Conservation (phyloP, 208 protist genomes). For the Leishmania major region DNA sequence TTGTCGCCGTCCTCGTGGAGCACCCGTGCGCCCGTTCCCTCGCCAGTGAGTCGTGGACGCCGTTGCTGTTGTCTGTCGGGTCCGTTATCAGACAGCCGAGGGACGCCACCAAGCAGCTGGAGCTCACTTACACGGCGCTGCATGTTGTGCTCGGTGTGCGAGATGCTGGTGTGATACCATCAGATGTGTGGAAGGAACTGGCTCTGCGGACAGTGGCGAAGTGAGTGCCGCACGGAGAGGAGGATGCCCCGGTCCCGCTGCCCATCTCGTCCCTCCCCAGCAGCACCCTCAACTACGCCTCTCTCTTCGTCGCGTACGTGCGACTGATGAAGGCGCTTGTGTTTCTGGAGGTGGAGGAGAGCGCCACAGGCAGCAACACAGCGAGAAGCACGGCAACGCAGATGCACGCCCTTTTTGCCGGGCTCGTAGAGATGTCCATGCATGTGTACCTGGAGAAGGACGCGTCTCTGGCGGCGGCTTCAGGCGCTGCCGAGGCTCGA, state of each 20-base stretch:
- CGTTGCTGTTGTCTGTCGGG: conserved; percentile 23
- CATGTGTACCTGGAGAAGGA: conserved; percentile 18
- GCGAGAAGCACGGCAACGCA: conserved; percentile 11
- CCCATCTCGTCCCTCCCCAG: conserved; percentile 18
- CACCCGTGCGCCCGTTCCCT: conserved; percentile 38
- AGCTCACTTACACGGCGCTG: conserved; percentile 29
- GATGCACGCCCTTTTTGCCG: conserved; percentile 23
- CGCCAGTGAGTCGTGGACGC: conserved; percentile 26
- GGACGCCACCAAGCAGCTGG: conserved; percentile 21
- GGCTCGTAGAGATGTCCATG: conserved; percentile 16
- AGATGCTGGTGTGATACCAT: conserved; percentile 29
- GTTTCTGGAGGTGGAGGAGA: conserved; percentile 27
- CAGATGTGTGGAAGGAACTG: conserved; percentile 25
- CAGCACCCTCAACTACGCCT: conserved; percentile 20
- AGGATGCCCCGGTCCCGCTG: conserved; percentile 17
- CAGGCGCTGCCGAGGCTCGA: conserved; percentile 2
- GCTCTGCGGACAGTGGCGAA: conserved; percentile 5
- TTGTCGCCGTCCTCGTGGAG: conserved; percentile 24
- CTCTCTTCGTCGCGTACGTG: conserved; percentile 28
- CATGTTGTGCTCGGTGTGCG: conserved; percentile 22
- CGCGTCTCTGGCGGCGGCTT: neutral
- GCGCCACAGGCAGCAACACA: conserved; percentile 17
- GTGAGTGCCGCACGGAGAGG: conserved; percentile 8
- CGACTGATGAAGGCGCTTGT: conserved; percentile 20
- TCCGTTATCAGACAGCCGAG: conserved; percentile 21